phyloP scores from a whole-genome alignment of 257 asterid species.

The Thymus mandschuricus region DNA sequence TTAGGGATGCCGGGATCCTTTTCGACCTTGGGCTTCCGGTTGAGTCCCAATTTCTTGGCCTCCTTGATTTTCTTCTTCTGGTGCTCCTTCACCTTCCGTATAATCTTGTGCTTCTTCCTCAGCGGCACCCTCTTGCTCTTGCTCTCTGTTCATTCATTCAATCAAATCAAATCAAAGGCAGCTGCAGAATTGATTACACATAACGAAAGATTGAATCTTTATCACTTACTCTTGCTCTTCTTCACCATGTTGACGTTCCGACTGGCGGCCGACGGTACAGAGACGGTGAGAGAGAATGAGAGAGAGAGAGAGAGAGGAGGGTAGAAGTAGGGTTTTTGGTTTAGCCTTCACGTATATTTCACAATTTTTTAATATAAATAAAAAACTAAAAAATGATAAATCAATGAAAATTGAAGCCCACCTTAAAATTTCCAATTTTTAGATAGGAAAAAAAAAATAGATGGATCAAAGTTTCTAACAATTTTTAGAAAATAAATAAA shows the following conservation, averaged over 20 bases:
- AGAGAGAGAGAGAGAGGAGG: background rate
- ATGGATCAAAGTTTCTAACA: too few relatives aligned
- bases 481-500: too few relatives aligned
- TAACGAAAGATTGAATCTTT: background rate
- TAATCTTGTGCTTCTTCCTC: slow-evolving; percentile 83
- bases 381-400: too few relatives aligned
- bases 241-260: slow-evolving; percentile 61
- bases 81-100: slow-evolving; percentile 86
- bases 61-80: slow-evolving; percentile 89
- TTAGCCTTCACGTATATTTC: background rate
- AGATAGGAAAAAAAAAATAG: too few relatives aligned
- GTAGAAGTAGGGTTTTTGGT: slow-evolving; percentile 30
- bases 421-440: too few relatives aligned
- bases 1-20: slow-evolving; percentile 95
- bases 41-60: slow-evolving; percentile 71
- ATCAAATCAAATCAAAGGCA: background rate
- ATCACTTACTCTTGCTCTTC: slow-evolving; percentile 67
- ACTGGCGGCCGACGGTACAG: background rate
- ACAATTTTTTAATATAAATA: background rate
- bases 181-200: background rate
- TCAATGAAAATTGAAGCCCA: too few relatives aligned
- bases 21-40: slow-evolving; percentile 66
- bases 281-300: background rate
- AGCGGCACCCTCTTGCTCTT: slow-evolving; percentile 88
- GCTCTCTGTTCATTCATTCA: slow-evolving; percentile 58